Evolutionary conservation across 306 rosid species (phyloP).

Genomic region (Corylus heterophylla): DNA sequence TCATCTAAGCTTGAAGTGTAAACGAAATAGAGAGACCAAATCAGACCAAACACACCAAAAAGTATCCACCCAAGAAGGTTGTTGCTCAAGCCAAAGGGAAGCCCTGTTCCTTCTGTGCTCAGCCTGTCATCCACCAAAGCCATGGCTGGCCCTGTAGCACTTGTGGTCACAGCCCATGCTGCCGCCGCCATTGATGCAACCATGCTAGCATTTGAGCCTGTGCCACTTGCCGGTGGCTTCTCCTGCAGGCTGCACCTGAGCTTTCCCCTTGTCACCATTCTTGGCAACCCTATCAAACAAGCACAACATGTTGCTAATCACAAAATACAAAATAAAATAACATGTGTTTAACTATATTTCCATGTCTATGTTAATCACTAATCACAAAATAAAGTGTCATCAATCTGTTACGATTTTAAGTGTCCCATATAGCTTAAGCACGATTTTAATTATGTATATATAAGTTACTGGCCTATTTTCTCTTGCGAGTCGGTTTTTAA

Average conservation of each 20-base stretch:
- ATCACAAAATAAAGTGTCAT: too few relatives aligned
- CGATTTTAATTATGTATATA: too few relatives aligned
- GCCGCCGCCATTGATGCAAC: conserved; percentile 65
- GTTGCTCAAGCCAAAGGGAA: conserved; percentile 97
- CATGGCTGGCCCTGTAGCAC: conserved; percentile 57
- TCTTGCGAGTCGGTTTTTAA: too few relatives aligned
- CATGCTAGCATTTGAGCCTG: conserved; percentile 51
- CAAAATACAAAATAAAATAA: too few relatives aligned
- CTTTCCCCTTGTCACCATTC: conserved; percentile 61
- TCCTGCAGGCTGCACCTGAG: conserved; percentile 71
- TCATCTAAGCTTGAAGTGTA: conserved; percentile 79
- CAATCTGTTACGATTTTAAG: too few relatives aligned
- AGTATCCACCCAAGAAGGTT: conserved; percentile 91
- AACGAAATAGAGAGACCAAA: conserved; percentile 59
- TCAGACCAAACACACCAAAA: conserved; percentile 67
- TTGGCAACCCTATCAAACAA: conserved; percentile 50
- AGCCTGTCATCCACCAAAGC: conserved; percentile 92
- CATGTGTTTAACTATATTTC: too few relatives aligned
- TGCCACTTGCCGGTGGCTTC: conserved; percentile 33
- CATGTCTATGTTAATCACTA: too few relatives aligned
- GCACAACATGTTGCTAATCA: too few relatives aligned
- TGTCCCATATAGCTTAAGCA: too few relatives aligned
- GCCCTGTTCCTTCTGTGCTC: conserved; percentile 95
- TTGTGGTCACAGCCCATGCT: conserved; percentile 52
- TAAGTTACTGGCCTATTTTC: too few relatives aligned